These are phyloP conservation scores for Solanum hybrid DNA, from an alignment of 305 asterid genomes.

Conservation along the genomic window DNA sequence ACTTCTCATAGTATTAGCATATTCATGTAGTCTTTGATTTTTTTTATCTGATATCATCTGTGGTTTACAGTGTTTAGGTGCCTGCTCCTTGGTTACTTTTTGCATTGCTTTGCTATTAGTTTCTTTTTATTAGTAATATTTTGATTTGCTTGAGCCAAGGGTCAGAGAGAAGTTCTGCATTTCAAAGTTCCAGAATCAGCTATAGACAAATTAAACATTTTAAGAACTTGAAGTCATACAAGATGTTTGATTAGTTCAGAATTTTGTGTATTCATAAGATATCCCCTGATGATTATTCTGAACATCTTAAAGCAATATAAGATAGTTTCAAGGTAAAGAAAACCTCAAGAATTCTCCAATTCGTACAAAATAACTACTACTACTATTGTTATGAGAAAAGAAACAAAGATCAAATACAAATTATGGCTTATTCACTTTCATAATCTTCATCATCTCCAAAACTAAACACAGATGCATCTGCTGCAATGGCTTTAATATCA, in stretches of 20 bases:
- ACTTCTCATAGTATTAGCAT: neutral
- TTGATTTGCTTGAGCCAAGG: neutral
- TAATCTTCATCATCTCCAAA: slow-evolving; percentile 92
- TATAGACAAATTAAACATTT: slow-evolving; percentile 58
- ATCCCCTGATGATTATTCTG: slow-evolving; percentile 9
- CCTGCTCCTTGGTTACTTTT: neutral
- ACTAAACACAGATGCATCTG: slow-evolving; percentile 96
- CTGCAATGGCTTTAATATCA: slow-evolving; percentile 91
- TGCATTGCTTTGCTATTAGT: neutral
- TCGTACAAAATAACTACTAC: slow-evolving; percentile 43
- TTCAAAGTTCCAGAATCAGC: slow-evolving; percentile 40
- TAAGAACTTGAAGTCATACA: slow-evolving; percentile 40
- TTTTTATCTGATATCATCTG: neutral
- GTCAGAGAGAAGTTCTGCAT: slow-evolving; percentile 31
- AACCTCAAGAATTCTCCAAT: slow-evolving; percentile 30
- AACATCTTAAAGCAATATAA: slow-evolving; percentile 27
- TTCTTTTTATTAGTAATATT: neutral
- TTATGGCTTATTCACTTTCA: slow-evolving; percentile 51
- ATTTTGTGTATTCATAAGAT: slow-evolving; percentile 46
- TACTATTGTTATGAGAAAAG: slow-evolving; percentile 53
- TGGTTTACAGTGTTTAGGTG: neutral
- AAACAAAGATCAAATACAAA: slow-evolving; percentile 5
- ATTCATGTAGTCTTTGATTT: neutral
- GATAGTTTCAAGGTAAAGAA: slow-evolving; percentile 36
- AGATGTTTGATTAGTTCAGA: slow-evolving; percentile 6